A percentile compares a stretch with the other conserved stretches of the same genome.
Conservation (phyloP, 2,329 filamentous ascomycete genomes). For the Trichoderma arundinaceum region DNA sequence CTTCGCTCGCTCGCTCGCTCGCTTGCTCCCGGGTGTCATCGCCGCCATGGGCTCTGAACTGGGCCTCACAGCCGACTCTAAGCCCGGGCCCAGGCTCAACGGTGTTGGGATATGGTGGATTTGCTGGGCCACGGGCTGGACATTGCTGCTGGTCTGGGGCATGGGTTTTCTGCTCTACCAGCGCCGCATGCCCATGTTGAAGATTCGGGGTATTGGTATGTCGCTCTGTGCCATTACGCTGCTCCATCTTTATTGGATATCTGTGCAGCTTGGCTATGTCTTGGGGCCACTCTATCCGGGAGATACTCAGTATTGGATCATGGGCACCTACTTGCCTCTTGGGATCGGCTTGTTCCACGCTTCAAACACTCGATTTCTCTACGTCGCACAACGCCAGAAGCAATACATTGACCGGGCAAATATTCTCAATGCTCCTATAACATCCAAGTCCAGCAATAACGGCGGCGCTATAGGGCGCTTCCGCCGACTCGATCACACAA, state of each 20-base stretch:
- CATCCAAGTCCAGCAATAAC: conserved; percentile 33
- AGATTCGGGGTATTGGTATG: conserved; percentile 48
- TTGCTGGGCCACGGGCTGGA: conserved; percentile 44
- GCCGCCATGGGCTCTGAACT: conserved; percentile 39
- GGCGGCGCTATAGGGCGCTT: conserved; percentile 41
- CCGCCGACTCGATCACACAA: conserved; percentile 48
- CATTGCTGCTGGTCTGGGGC: conserved; percentile 44
- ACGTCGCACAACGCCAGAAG: conserved; percentile 60
- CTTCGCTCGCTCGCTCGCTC: background rate
- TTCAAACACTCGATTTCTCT: conserved; percentile 64
- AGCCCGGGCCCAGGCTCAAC: conserved; percentile 36
- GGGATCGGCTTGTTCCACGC: conserved; percentile 70
- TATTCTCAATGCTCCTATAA: background rate
- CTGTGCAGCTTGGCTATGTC: conserved; percentile 47
- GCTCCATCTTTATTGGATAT: conserved; percentile 51
- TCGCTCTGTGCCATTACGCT: conserved; percentile 48
- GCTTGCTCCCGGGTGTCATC: background rate
- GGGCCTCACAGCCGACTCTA: conserved; percentile 36
- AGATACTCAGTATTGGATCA: conserved; percentile 65
- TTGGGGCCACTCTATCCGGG: conserved; percentile 51
- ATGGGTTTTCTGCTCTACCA: conserved; percentile 48
- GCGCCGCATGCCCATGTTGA: conserved; percentile 46
- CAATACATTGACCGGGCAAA: conserved; percentile 35
- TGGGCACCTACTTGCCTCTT: conserved; percentile 67
- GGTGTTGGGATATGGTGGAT: conserved; percentile 46